A percentile compares a stretch with the other conserved stretches of the same genome.
phyloP scores from a whole-genome alignment of 495 filamentous ascomycete species.

The Hypoxylon trugodes region DNA sequence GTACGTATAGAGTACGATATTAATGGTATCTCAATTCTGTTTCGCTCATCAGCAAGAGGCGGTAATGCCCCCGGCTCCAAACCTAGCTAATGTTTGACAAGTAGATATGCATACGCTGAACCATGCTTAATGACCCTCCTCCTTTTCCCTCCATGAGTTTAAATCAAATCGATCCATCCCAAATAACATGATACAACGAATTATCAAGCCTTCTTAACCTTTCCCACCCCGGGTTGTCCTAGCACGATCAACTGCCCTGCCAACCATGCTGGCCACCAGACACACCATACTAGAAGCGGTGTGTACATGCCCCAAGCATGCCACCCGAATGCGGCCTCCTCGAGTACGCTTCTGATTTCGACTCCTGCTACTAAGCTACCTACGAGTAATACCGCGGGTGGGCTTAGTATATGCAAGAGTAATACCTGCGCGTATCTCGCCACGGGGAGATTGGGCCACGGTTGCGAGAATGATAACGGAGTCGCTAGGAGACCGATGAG shows the following conservation, averaged over 20 bases:
- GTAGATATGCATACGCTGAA: not conserved
- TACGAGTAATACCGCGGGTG: conserved; percentile 67
- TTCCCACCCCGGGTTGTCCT: conserved; percentile 39
- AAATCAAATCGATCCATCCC: not conserved
- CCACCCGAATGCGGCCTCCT: conserved; percentile 88
- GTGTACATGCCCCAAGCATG: conserved; percentile 91
- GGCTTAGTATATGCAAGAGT: conserved; percentile 68
- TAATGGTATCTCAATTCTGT: conserved; percentile 11
- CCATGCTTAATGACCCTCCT: not conserved
- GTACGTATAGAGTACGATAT: not conserved
- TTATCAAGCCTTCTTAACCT: conserved; percentile 47
- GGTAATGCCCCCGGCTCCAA: no score
- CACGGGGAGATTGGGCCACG: conserved; percentile 49
- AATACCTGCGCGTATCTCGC: conserved; percentile 36
- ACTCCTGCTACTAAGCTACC: conserved; percentile 61
- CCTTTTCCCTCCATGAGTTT: not conserved
- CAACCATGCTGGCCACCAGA: conserved; percentile 99
- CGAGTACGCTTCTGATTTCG: conserved; percentile 65
- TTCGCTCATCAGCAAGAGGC: no score
- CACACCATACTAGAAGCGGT: conserved; percentile 89
- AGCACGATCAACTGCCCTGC: conserved; percentile 59
- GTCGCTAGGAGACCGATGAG: conserved; percentile 79
- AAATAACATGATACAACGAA: no score
- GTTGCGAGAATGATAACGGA: conserved; percentile 76
- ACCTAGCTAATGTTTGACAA: no score